These are phyloP conservation scores for Trypethelium eluteriae DNA, from an alignment of 495 filamentous ascomycete genomes.

Conservation along the genomic window DNA sequence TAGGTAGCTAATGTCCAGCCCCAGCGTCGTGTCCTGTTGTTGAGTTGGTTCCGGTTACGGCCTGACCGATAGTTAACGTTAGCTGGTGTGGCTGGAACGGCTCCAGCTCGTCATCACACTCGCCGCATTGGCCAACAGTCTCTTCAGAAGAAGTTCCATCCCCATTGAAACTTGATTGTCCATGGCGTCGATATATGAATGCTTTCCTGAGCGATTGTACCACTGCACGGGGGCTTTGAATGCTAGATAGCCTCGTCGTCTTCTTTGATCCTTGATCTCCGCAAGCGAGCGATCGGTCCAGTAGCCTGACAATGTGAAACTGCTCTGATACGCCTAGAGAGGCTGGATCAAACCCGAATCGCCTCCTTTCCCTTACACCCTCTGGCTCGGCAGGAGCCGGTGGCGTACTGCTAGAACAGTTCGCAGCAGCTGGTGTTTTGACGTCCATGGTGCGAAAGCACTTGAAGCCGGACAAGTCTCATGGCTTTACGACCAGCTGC, in stretches of 20 bases:
- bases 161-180: neutral
- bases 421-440: conserved; percentile 11
- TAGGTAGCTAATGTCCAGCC: neutral
- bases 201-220: no score
- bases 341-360: neutral
- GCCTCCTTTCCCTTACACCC: conserved; percentile 1
- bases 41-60: neutral
- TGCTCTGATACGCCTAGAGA: conserved; percentile 1
- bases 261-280: neutral
- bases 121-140: neutral
- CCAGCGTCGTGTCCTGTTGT: neutral
- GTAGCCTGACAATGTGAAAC: conserved; percentile 2
- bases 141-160: no score
- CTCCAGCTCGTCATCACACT: neutral
- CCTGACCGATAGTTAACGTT: no score
- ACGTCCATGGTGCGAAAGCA: neutral
- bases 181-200: neutral
- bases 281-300: neutral
- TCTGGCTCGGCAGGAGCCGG: conserved; percentile 6
- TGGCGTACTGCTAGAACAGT: neutral
- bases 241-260: neutral
- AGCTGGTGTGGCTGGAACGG: no score
- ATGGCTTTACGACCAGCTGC: neutral
- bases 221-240: neutral
- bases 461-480: conserved; percentile 4